phyloP scores from a whole-genome alignment of 2,329 filamentous ascomycete species.

The Cytospora paraplurivora region DNA sequence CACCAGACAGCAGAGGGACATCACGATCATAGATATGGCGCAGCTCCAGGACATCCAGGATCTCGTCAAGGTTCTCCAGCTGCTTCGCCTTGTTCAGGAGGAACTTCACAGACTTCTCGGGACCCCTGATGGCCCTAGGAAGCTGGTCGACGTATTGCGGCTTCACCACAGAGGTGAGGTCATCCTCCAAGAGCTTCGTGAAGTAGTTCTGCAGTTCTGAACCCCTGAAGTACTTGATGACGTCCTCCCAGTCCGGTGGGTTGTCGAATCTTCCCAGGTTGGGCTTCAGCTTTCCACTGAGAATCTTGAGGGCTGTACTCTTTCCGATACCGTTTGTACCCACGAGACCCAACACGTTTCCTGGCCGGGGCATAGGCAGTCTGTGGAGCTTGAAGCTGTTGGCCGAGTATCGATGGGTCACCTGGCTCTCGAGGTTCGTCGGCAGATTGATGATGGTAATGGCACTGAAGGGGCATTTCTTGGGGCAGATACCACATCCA shows the following conservation, averaged over 20 bases:
- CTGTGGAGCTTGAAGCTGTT: slow-evolving; percentile 99
- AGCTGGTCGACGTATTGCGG: slow-evolving; percentile 99
- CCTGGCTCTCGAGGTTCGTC: slow-evolving; percentile 96
- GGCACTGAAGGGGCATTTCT: slow-evolving; percentile 97
- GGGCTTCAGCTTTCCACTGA: slow-evolving; percentile 97
- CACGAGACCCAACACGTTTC: slow-evolving; percentile 92
- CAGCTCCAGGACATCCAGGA: slow-evolving; percentile 81
- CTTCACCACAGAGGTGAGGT: slow-evolving; percentile 97
- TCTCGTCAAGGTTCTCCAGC: slow-evolving; percentile 78
- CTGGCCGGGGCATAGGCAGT: slow-evolving; percentile 84
- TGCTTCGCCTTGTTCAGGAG: slow-evolving; percentile 77
- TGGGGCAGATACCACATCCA: slow-evolving; percentile 98
- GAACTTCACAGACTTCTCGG: slow-evolving; percentile 75
- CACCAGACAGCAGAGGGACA: slow-evolving; percentile 86
- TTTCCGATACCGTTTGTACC: slow-evolving; percentile 99
- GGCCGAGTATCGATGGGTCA: slow-evolving; percentile 97
- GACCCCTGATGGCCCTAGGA: slow-evolving; percentile 82
- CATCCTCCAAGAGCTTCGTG: slow-evolving; percentile 94
- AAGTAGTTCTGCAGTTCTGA: slow-evolving; percentile 99
- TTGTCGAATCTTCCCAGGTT: slow-evolving; percentile 95
- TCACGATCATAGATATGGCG: slow-evolving; percentile 91
- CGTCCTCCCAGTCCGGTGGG: slow-evolving; percentile 98
- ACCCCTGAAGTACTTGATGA: slow-evolving; percentile 96
- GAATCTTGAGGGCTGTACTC: slow-evolving; percentile 98
- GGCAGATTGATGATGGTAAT: slow-evolving; percentile 99